Conservation (phyloP, 257 asterid species). For the Thymus quinquecostatus region DNA sequence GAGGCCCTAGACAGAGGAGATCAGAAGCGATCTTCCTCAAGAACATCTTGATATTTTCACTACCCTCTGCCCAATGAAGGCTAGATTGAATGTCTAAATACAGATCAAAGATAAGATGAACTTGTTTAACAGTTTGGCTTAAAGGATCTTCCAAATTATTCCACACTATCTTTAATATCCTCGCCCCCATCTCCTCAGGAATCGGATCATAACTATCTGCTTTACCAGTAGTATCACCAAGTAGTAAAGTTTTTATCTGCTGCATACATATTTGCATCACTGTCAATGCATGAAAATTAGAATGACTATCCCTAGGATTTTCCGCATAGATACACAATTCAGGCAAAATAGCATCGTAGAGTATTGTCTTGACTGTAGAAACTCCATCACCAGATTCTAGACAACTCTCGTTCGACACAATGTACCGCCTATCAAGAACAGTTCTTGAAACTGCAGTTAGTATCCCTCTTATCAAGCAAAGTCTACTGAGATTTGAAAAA, state of each 20-base stretch:
- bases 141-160: slow-evolving; percentile 96
- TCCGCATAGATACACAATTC: slow-evolving; percentile 80
- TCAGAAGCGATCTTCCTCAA: slow-evolving; percentile 74
- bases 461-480: slow-evolving; percentile 90
- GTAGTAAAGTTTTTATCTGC: slow-evolving; percentile 82
- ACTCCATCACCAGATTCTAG: slow-evolving; percentile 31
- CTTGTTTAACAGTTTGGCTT: slow-evolving; percentile 96
- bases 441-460: slow-evolving; percentile 92
- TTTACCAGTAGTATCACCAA: slow-evolving; percentile 38
- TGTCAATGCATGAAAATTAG: slow-evolving; percentile 86
- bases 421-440: slow-evolving; percentile 60
- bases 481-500: slow-evolving; percentile 71
- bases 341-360: slow-evolving; percentile 87
- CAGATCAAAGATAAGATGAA: slow-evolving; percentile 90
- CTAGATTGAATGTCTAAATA: slow-evolving; percentile 76
- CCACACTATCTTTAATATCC: slow-evolving; percentile 85
- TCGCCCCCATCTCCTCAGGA: slow-evolving; percentile 72
- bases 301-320: slow-evolving; percentile 87
- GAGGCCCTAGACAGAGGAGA: slow-evolving; percentile 82
- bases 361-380: slow-evolving; percentile 56
- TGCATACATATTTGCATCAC: slow-evolving; percentile 96
- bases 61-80: slow-evolving; percentile 66
- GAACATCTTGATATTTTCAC: slow-evolving; percentile 61
- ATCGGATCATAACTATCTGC: slow-evolving; percentile 53
- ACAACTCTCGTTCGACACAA: slow-evolving; percentile 37